A percentile compares a stretch with the other conserved stretches of the same genome.
Evolutionary conservation across 768 basidiomycete genomes (phyloP).

Genomic region (Naganishia friedmannii): DNA sequence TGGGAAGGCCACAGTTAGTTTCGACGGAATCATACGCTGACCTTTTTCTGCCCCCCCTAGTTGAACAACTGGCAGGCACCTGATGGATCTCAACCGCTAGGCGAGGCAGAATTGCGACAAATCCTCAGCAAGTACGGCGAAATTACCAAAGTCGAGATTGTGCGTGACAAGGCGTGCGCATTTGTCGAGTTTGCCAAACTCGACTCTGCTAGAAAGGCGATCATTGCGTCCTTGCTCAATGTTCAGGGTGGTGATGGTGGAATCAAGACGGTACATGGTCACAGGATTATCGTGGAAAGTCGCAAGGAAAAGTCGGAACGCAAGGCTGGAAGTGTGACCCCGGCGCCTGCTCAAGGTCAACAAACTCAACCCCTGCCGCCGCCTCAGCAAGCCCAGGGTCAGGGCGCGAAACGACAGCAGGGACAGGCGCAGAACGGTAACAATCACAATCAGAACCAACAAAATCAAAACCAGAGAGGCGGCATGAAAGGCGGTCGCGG

Average conservation of each 20-base stretch:
- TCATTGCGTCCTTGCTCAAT: conserved; percentile 66
- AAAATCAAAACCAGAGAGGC: neutral
- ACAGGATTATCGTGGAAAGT: conserved; percentile 75
- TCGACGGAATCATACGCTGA: neutral
- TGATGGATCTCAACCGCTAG: conserved; percentile 19
- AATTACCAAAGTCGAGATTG: conserved; percentile 83
- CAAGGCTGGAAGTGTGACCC: conserved; percentile 48
- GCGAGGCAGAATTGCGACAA: conserved; percentile 35
- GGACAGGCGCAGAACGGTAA: conserved; percentile 29
- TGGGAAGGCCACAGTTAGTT: neutral
- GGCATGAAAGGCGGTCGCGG: conserved; percentile 23
- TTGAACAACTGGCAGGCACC: conserved; percentile 52
- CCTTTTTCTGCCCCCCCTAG: conserved; percentile 32
- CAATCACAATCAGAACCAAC: conserved; percentile 23
- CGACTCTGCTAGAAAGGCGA: conserved; percentile 81
- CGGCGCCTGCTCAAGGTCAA: conserved; percentile 21
- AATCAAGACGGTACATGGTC: conserved; percentile 64
- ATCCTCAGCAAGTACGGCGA: conserved; percentile 33
- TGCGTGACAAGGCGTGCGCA: conserved; percentile 82
- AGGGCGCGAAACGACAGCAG: conserved; percentile 32
- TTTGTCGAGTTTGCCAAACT: conserved; percentile 82
- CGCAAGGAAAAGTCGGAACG: conserved; percentile 89
- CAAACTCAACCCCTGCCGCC: conserved; percentile 31
- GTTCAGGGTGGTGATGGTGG: conserved; percentile 84
- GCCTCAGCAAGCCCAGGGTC: conserved; percentile 30